These are phyloP conservation scores for Discostella stelligeroides DNA, from an alignment of 108 stramenopile genomes.

Conservation along the genomic window DNA sequence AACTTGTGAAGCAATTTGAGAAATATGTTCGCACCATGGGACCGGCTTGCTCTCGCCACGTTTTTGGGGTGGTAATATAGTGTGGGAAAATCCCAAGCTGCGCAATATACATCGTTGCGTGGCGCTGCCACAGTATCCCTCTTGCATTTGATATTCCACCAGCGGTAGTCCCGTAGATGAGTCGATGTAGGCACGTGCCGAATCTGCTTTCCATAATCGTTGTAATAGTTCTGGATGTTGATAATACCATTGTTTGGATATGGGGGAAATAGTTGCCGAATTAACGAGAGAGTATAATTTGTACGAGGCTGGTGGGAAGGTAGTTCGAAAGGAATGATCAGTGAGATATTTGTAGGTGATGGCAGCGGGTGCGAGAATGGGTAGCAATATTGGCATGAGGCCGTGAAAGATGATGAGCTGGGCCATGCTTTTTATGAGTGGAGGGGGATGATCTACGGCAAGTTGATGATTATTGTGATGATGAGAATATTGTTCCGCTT, in stretches of 20 bases:
- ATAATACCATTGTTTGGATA: conserved; percentile 24
- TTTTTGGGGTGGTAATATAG: conserved; percentile 18
- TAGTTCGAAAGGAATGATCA: conserved; percentile 21
- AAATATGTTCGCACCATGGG: conserved; percentile 30
- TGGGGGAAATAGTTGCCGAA: conserved; percentile 9
- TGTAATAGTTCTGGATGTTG: conserved; percentile 22
- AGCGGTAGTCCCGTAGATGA: conserved; percentile 20
- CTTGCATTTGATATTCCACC: conserved; percentile 44
- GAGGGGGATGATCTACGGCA: not conserved
- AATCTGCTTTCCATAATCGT: conserved; percentile 22
- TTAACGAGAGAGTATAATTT: conserved; percentile 15
- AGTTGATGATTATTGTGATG: not conserved
- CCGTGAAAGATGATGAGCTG: conserved; percentile 19
- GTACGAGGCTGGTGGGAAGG: not conserved
- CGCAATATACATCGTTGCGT: conserved; percentile 40
- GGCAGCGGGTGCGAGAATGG: conserved; percentile 23
- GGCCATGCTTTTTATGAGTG: not conserved
- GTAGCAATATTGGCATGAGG: conserved; percentile 14
- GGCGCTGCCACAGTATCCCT: conserved; percentile 52
- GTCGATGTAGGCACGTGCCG: conserved; percentile 30
- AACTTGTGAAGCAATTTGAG: conserved; percentile 24
- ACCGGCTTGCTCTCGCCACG: conserved; percentile 32
- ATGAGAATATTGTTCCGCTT: too few species aligned
- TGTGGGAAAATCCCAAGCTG: conserved; percentile 24
- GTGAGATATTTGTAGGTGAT: conserved; percentile 32